phyloP scores from a whole-genome alignment of 805 yeast genomes.

The Gaillardinia entomophila region DNA sequence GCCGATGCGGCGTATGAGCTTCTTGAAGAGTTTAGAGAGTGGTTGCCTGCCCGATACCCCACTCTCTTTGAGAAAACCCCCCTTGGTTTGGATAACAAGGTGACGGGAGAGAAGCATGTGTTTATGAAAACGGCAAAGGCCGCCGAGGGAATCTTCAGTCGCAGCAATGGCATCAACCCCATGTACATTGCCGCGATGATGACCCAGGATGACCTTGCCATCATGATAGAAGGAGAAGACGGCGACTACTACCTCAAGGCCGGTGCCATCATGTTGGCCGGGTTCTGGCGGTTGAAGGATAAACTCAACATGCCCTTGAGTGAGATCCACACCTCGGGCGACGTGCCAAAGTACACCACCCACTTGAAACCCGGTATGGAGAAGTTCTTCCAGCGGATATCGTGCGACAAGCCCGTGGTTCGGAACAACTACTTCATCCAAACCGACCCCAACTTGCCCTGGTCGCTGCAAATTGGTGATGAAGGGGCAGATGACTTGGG shows the following conservation, averaged over 20 bases:
- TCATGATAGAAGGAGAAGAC: conserved; percentile 54
- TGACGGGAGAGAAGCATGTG: conserved; percentile 47
- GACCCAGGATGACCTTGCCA: conserved; percentile 63
- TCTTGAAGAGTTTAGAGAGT: conserved; percentile 46
- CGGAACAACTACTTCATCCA: conserved; percentile 64
- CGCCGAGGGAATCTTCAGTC: conserved; percentile 3
- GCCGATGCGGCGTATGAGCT: conserved; percentile 51
- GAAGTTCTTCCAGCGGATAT: conserved; percentile 52
- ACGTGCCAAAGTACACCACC: conserved; percentile 59
- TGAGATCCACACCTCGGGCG: conserved; percentile 59
- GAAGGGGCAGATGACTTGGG: conserved; percentile 48
- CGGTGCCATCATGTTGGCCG: conserved; percentile 62
- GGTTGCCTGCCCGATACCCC: conserved; percentile 56
- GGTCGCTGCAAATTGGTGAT: conserved; percentile 61
- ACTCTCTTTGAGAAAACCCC: conserved; percentile 40
- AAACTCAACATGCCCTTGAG: conserved; percentile 51
- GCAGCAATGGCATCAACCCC: conserved; percentile 45
- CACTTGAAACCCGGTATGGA: conserved; percentile 61
- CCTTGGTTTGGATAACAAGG: conserved; percentile 44
- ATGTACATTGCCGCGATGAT: conserved; percentile 51
- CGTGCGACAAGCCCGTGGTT: conserved; percentile 59
- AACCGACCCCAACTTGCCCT: conserved; percentile 55
- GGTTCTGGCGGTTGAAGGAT: conserved; percentile 64
- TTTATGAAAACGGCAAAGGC: conserved; percentile 16
- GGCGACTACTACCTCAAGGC: conserved; percentile 55